Evolutionary conservation across 148 eudicot species (phyloP).

Genomic region (Spergularia marina): DNA sequence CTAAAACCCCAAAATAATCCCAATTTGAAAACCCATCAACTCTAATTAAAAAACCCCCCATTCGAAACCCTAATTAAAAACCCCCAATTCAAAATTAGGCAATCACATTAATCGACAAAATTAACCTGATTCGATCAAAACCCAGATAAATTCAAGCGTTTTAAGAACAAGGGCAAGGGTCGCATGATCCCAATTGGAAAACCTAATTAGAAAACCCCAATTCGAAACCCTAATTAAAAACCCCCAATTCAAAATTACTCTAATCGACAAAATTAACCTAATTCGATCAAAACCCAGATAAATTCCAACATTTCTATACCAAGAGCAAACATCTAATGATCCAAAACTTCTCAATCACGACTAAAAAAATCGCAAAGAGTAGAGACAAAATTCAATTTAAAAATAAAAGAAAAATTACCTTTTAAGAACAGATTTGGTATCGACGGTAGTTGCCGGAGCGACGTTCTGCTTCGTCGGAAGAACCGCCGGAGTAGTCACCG

Average conservation of each 20-base stretch:
- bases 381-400: not conserved
- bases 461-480: constrained; percentile 47
- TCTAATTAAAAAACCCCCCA: not conserved
- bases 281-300: constrained; percentile 21
- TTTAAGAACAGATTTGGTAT: constrained; percentile 84
- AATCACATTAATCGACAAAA: constrained; percentile 11
- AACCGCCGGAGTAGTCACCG: constrained; percentile 29
- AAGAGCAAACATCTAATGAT: not conserved
- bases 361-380: not conserved
- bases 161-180: not conserved
- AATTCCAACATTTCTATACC: not conserved
- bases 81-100: constrained; percentile 1
- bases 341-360: not conserved
- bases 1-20: not conserved
- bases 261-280: constrained; percentile 9
- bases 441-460: constrained; percentile 46
- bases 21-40: not conserved
- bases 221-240: constrained; percentile 10
- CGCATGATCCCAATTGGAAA: not conserved
- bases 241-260: constrained; percentile 10
- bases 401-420: constrained; percentile 38
- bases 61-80: constrained; percentile 11
- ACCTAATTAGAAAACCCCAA: not conserved
- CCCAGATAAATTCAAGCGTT: constrained; percentile 15
- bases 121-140: constrained; percentile 2